phyloP scores from a whole-genome alignment of 768 basidiomycete species.

The Gelatoporia subvermispora region DNA sequence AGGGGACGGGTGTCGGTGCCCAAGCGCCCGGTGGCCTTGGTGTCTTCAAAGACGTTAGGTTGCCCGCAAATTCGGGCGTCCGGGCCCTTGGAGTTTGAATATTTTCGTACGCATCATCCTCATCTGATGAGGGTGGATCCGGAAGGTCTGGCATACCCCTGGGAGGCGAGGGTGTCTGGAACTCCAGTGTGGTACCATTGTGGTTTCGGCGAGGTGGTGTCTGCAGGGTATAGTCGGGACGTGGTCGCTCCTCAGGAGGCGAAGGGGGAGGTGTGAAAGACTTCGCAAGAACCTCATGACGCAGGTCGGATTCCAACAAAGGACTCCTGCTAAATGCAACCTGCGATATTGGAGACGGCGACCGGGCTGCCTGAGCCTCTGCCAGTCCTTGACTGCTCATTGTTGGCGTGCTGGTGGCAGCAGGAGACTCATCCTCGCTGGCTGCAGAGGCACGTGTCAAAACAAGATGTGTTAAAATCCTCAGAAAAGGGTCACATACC shows the following conservation, averaged over 20 bases:
- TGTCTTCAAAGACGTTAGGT: conserved; percentile 36
- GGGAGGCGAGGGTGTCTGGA: conserved; percentile 62
- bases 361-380: too few relatives aligned
- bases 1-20: conserved; percentile 34
- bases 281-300: not conserved
- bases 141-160: conserved; percentile 62
- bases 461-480: too few relatives aligned
- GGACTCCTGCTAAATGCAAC: too few relatives aligned
- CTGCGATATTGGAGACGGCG: too few relatives aligned
- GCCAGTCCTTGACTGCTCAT: conserved; percentile 2
- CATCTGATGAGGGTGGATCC: conserved; percentile 52
- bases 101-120: conserved; percentile 39
- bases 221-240: conserved; percentile 22
- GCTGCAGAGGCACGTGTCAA: conserved; percentile 16
- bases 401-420: conserved; percentile 17
- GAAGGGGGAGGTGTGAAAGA: conserved; percentile 4
- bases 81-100: conserved; percentile 20
- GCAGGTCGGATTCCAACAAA: too few relatives aligned
- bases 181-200: conserved; percentile 40
- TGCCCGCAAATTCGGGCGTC: conserved; percentile 16
- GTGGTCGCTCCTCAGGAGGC: not conserved
- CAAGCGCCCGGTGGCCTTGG: conserved; percentile 44
- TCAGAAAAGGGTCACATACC: conserved; percentile 7
- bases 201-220: conserved; percentile 46
- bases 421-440: conserved; percentile 34